Evolutionary conservation across 768 basidiomycete genomes (phyloP), one percentile per base, ranked within the genome.

Genomic region (Austroboletus eburneus): DNA sequence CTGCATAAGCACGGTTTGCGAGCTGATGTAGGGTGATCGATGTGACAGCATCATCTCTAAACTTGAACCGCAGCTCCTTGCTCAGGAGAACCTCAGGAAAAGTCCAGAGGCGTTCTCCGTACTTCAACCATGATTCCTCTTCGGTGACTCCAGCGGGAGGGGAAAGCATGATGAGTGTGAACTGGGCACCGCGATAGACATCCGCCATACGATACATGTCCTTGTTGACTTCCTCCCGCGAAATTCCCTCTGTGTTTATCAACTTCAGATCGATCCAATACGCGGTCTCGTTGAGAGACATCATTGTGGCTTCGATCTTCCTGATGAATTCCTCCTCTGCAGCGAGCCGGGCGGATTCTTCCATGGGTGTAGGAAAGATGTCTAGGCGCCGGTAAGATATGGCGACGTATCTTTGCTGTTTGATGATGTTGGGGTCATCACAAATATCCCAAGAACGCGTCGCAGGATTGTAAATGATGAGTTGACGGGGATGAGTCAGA

Each of bases 31-130:
- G 63, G 4, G 46, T 62, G 27, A 62, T 49, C 2, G 40, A 43
- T 0, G 17, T 56, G 34, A 65, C 63, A 1, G 42, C 8, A 1
- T 24, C 44, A n/a, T 37, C 32, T 38, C 48, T 41, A 21, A 51
- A 45, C 37, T 42, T 51, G 52, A 48, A 61, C 0, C 41, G 48
- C n/a, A 61, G 34, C 22, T 58, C 43, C 0, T 57, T 59, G 16
- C 59, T 59, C 27, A 64, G 43, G 16, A 60, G 43, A 4, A 39
- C 57, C 16, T 57, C 50, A 1, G 59, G 59, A 6, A 64, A 53
- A 1, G 54, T 64, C 59, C 59, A 61, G 12, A 63, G 47, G 30
- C 62, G 55, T 23, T 59, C 25, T 7, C 58, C 62, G 8, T 59
- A 60, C 9, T 9, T 9, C 7, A 22, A 9, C 59, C 59, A 63